A percentile compares a stretch with the other conserved stretches of the same genome.
Conservation (phyloP, 75 land plant genomes). For the Adiantum capillusveneris region DNA sequence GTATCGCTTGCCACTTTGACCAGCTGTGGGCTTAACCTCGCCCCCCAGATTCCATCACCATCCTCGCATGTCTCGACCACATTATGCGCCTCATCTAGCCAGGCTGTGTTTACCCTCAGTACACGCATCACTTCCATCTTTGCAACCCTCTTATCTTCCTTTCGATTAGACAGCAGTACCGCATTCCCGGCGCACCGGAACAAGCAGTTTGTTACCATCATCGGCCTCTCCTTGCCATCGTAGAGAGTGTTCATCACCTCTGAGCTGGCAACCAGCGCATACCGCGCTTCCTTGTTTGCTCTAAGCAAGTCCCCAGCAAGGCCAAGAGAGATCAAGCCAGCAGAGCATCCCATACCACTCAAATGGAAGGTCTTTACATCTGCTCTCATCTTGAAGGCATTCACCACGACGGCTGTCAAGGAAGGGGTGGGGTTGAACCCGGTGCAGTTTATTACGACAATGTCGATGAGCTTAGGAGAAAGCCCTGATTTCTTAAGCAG, state of each 20-base stretch:
- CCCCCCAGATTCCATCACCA: constrained; percentile 11
- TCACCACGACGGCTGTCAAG: constrained; percentile 36
- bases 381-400: constrained; percentile 37
- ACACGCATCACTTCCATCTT: constrained; percentile 40
- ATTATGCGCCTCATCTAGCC: constrained; percentile 8
- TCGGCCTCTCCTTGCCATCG: constrained; percentile 35
- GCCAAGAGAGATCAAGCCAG: constrained; percentile 33
- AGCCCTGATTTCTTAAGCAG: constrained; percentile 14
- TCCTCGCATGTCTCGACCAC: constrained; percentile 25
- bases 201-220: constrained; percentile 43
- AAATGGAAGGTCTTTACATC: constrained; percentile 44
- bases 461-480: constrained; percentile 35
- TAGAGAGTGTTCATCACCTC: constrained; percentile 42
- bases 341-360: constrained; percentile 66
- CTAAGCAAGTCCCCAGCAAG: constrained; percentile 31
- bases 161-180: constrained; percentile 32
- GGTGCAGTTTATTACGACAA: constrained; percentile 48
- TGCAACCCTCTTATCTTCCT: constrained; percentile 17
- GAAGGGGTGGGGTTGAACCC: constrained; percentile 44
- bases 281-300: not conserved
- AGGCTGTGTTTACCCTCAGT: constrained; percentile 23
- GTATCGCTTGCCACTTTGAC: constrained; percentile 45
- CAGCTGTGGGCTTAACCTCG: constrained; percentile 25
- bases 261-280: constrained; percentile 12
- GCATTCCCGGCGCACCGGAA: constrained; percentile 50